Conservation (phyloP, 108 stramenopile genomes). For the Cyclostephanos tholiformis region DNA sequence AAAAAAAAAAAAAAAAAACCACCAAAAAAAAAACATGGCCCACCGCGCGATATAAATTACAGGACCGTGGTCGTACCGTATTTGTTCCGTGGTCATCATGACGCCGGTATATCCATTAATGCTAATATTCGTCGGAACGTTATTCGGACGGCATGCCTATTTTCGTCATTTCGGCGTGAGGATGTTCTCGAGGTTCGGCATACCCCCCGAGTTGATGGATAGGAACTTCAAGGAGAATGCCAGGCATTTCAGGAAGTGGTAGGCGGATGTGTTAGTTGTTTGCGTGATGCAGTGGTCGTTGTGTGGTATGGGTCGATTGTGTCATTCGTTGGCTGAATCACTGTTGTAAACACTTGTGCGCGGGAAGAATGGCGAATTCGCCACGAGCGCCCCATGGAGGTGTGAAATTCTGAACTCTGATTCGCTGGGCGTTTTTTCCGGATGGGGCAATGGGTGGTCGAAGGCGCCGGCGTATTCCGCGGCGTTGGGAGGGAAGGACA, state of each 20-base stretch:
- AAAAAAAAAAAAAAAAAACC: not conserved
- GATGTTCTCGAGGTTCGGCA: slow-evolving; percentile 87
- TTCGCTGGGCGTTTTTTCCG: too few relatives aligned
- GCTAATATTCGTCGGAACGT: slow-evolving; percentile 74
- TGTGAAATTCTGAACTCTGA: too few relatives aligned
- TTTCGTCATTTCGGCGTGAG: slow-evolving; percentile 89
- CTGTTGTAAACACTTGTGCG: too few relatives aligned
- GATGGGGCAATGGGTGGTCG: too few relatives aligned
- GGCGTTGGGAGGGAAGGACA: too few relatives aligned
- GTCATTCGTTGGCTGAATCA: too few relatives aligned
- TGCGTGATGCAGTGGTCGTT: too few relatives aligned
- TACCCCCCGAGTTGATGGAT: slow-evolving; percentile 85
- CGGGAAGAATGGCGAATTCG: too few relatives aligned
- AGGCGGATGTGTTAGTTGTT: not conserved
- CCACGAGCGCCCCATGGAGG: too few relatives aligned
- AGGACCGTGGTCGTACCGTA: slow-evolving; percentile 83
- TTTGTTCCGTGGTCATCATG: slow-evolving; percentile 86
- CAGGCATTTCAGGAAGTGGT: slow-evolving; percentile 85
- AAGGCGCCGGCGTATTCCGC: too few relatives aligned
- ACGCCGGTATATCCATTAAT: slow-evolving; percentile 82
- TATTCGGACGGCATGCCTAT: slow-evolving; percentile 84
- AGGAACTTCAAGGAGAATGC: slow-evolving; percentile 62
- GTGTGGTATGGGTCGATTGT: too few relatives aligned
- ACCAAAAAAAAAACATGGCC: not conserved
- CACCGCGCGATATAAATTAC: too few relatives aligned